Evolutionary conservation across 2,329 filamentous ascomycete species (phyloP).

Genomic region (Aspergillus fischeri): DNA sequence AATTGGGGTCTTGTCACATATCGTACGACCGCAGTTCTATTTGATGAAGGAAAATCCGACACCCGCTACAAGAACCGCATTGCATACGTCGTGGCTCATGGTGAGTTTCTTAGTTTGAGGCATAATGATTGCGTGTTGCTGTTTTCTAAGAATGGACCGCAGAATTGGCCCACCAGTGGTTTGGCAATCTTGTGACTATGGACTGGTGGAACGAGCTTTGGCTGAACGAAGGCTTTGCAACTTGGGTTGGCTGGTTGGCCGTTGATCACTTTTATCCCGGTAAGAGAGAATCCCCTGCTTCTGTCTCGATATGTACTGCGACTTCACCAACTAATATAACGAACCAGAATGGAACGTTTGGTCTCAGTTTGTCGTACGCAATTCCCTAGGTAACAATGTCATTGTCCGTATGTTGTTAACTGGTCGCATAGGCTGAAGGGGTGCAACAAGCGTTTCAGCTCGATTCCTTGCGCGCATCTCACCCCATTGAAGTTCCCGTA

Average conservation of each 20-base stretch:
- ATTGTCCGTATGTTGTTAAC: slow-evolving; percentile 33
- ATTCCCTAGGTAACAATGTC: slow-evolving; percentile 49
- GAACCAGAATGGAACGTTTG: slow-evolving; percentile 84
- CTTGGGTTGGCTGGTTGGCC: slow-evolving; percentile 95
- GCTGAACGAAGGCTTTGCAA: slow-evolving; percentile 95
- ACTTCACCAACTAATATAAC: slow-evolving; percentile 13
- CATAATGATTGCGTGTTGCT: not conserved
- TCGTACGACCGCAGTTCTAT: slow-evolving; percentile 91
- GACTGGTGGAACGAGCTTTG: slow-evolving; percentile 94
- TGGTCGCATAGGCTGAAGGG: slow-evolving; percentile 65
- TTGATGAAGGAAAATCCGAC: slow-evolving; percentile 88
- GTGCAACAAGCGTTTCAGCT: slow-evolving; percentile 88
- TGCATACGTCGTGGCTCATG: slow-evolving; percentile 94
- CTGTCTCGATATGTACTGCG: not conserved
- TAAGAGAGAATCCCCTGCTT: slow-evolving; percentile 26
- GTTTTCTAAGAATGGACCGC: slow-evolving; percentile 3
- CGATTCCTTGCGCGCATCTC: slow-evolving; percentile 84
- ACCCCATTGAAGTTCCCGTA: slow-evolving; percentile 94
- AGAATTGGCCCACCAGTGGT: slow-evolving; percentile 95
- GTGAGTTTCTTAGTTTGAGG: slow-evolving; percentile 24
- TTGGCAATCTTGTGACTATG: slow-evolving; percentile 93
- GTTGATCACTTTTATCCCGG: slow-evolving; percentile 83
- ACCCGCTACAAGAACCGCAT: slow-evolving; percentile 87
- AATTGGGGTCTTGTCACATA: slow-evolving; percentile 98
- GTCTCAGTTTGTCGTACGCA: slow-evolving; percentile 84